Conservation (phyloP, 805 yeast genomes). For the Yarrowia bubula region DNA sequence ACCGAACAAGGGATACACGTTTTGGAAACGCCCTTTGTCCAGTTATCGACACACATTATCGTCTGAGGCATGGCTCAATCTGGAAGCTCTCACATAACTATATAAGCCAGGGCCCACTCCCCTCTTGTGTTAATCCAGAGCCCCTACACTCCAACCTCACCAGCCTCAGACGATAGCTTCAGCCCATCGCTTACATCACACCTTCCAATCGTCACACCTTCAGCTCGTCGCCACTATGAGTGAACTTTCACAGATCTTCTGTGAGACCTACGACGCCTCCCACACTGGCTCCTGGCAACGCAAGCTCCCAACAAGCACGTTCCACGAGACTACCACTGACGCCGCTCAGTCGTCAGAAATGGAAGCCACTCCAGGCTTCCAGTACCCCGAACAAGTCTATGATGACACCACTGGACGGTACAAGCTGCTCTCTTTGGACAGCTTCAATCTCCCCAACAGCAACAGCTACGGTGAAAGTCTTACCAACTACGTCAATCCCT, state of each 20-base stretch:
- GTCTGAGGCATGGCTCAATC: neutral
- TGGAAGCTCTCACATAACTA: neutral
- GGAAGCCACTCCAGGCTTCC: neutral
- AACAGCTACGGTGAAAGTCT: too few species aligned
- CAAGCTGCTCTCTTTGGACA: too few species aligned
- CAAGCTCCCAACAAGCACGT: neutral
- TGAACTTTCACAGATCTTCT: neutral
- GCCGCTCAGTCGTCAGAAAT: neutral
- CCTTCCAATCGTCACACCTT: neutral
- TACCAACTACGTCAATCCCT: neutral
- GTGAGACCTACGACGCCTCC: neutral
- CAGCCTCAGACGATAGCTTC: neutral
- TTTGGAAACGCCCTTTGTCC: neutral
- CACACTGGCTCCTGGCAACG: neutral
- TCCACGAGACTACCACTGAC: neutral
- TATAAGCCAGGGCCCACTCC: neutral
- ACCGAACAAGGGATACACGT: neutral
- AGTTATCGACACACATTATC: neutral
- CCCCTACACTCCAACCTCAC: neutral
- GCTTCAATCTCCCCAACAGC: too few species aligned
- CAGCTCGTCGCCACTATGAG: too few species aligned
- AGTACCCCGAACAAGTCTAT: neutral
- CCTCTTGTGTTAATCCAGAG: neutral
- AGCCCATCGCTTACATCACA: neutral
- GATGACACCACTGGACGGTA: neutral